Evolutionary conservation across 306 rosid genomes (phyloP).

Genomic region (Hylodesmum podocarpum): DNA sequence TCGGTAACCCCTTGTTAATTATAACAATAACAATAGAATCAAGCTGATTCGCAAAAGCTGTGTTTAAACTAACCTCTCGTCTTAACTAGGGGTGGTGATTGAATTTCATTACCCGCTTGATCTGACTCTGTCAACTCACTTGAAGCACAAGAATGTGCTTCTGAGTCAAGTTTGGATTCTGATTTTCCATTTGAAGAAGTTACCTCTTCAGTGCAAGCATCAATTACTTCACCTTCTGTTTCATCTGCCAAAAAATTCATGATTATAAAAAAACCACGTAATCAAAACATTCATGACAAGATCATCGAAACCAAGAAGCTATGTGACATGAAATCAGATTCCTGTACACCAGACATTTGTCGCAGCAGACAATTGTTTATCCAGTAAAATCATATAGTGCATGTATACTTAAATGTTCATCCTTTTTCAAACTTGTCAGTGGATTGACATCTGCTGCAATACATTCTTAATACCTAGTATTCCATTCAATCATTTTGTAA

Average conservation of each 20-base stretch:
- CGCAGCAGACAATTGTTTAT: neutral
- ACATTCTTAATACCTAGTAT: neutral
- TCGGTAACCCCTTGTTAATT: conserved; percentile 6
- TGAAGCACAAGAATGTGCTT: conserved; percentile 46
- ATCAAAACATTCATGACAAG: conserved; percentile 21
- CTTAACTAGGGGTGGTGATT: conserved; percentile 48
- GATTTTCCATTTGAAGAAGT: conserved; percentile 32
- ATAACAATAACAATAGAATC: neutral
- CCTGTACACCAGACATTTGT: neutral
- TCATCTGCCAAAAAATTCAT: conserved; percentile 32
- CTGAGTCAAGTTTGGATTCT: conserved; percentile 23
- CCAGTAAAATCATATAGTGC: conserved; percentile 5
- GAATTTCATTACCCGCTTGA: conserved; percentile 41
- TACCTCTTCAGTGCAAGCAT: conserved; percentile 41
- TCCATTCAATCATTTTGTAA: neutral
- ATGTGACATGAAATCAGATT: neutral
- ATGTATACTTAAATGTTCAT: neutral
- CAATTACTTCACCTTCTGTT: conserved; percentile 61
- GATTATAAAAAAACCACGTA: conserved; percentile 1
- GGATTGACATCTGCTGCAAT: conserved; percentile 16
- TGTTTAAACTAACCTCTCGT: conserved; percentile 44
- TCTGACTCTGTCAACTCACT: conserved; percentile 53
- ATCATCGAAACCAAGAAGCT: conserved; percentile 11
- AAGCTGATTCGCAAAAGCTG: neutral
- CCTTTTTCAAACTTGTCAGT: neutral